Base-by-base conservation (phyloP, 2,329 filamentous ascomycete species). In the Penicillium concentricum region DNA sequence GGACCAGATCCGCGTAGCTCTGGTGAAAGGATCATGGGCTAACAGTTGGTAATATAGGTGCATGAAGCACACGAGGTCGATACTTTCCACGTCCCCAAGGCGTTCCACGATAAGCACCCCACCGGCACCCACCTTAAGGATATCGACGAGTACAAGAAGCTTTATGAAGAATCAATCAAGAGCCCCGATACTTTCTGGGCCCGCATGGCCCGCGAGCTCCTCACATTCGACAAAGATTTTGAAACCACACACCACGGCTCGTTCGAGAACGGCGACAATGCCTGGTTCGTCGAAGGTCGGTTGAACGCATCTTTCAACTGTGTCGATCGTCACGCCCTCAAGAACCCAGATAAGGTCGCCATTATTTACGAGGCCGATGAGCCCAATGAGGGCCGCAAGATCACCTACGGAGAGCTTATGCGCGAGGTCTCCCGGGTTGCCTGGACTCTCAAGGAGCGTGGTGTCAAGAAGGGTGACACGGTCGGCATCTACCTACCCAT, bases 341-440 rank as follows among this genome's bases (percentile, higher is more conserved):
- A 92, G 78, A 87, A 96, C 78, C 94, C 94, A 46, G 81, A 97
- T 79, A 91, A 89, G 79, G 87, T 94, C 46, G 94, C 94, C 74
- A 96, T 99, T 78, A 96, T 97, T 79, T 99, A 97, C 81, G 94
- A 99, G 81, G 93, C 92, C 59, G 94, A 99, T 70, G 94, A 99
- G 78, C 85, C 88, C 41, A 82, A 78, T 52, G 89, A 96, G 72
- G 92, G 94, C 71, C 91, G 93, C 65, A 92, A 84, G 64, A 88
- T 99, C 75, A 94, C 91, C 63, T 99, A 97, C 69, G 85, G 89
- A 68, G 92, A 99, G 83, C 88, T 99, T 51, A 85, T 97, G 60
- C 88, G 92, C 62, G 86, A 99, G 76, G 93, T 99, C 50, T 97
- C 89, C 70, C 89, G 86, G 76, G 86, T 91, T 16, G 89, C 94